Evolutionary conservation across 2,329 filamentous ascomycete species (phyloP), one percentile per base, ranked within the genome.

Genomic region (Monosporascus ibericus): DNA sequence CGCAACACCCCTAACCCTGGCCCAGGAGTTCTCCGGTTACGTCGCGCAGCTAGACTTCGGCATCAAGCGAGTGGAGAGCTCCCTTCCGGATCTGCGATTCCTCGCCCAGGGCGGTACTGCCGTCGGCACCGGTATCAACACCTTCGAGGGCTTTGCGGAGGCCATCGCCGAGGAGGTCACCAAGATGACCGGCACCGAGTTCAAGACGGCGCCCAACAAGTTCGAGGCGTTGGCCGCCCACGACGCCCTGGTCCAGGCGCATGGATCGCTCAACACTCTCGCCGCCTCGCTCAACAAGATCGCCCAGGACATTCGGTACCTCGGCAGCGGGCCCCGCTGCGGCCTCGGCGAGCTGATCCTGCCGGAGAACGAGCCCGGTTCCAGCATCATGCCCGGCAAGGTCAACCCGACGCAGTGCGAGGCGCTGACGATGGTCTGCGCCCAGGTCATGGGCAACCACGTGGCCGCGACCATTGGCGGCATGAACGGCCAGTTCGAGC

Each of bases 341-440:
- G 94, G 94, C 66, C 86, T 97, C 22, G 92, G 92, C 60, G 94
- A 99, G 78, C 83, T 99, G 58, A 82, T 83, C 67, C 84, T 99
- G 49, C 94, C 94, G 25, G 94, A 99, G 78, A 99, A 99, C 76
- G 94, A 99, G 79, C 94, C 94, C 36, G 92, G 92, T 59, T 94
- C 88, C 67, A 95, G 89, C 63, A 97, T 99, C 79, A 99, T 99
- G 94, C 94, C 94, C 44, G 94, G 94, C 67, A 99, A 99, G 80
- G 94, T 99, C 70, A 99, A 99, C 79, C 94, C 94, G 34, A 99
- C 94, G 34, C 94, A 99, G 76, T 96, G 91, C 75, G 94, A 99
- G 79, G 89, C 91, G 56, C 77, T 99, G 71, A 97, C 94, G 63
- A 99, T 99, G 94, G 80, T 97, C 55, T 96, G 92, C 77, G 85